Evolutionary conservation across 1,284 basidiomycete genomes (phyloP).

Genomic region (Crucibulum parvulum): DNA sequence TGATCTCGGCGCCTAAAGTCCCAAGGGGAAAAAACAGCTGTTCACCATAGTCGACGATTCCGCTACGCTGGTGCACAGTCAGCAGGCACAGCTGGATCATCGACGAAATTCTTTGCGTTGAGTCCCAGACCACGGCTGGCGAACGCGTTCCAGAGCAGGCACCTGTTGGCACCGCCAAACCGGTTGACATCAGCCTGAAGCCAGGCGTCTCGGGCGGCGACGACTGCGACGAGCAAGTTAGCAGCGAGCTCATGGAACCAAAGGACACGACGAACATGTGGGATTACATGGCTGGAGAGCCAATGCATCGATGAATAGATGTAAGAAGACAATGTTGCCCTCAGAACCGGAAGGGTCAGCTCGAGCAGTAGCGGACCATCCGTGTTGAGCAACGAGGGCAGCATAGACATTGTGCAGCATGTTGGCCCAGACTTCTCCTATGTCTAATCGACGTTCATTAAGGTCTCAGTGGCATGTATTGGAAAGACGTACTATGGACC

Average conservation of each 20-base stretch:
- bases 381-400: conserved; percentile 43
- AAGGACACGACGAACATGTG: conserved; percentile 36
- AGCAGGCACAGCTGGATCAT: conserved; percentile 33
- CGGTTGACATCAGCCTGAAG: conserved; percentile 58
- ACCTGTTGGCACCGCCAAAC: conserved; percentile 50
- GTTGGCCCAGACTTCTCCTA: conserved; percentile 58
- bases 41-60: too few species aligned
- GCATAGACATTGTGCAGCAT: conserved; percentile 54
- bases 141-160: conserved; percentile 53
- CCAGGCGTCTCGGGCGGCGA: conserved; percentile 50
- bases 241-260: neutral
- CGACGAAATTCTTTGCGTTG: conserved; percentile 43
- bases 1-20: too few species aligned
- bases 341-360: conserved; percentile 44
- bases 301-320: conserved; percentile 52
- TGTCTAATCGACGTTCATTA: conserved; percentile 7
- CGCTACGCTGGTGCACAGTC: conserved; percentile 24
- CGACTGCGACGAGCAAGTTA: conserved; percentile 17
- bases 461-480: too few species aligned
- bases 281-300: conserved; percentile 56
- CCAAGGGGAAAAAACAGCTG: too few species aligned
- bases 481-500: too few species aligned
- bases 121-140: conserved; percentile 54
- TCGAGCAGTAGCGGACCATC: conserved; percentile 39
- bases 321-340: conserved; percentile 51